Conservation (phyloP, 371 early-diverging fungal genomes). For the Mucor mucedo region DNA sequence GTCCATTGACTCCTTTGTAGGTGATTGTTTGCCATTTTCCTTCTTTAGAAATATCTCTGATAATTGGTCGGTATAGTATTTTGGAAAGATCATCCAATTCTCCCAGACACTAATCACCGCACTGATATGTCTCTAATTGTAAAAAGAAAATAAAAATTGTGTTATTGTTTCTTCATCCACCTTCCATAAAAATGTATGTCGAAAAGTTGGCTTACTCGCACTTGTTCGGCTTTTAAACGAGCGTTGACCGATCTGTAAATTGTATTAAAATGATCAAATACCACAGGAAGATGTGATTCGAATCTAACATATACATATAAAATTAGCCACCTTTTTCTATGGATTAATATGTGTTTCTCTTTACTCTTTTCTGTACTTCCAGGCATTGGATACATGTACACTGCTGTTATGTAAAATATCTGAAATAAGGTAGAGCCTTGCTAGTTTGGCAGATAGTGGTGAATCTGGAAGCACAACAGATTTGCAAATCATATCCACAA, state of each 20-base stretch:
- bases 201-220: constrained; percentile 51
- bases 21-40: constrained; percentile 11
- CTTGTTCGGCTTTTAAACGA: constrained; percentile 85
- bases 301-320: constrained; percentile 43
- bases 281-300: constrained; percentile 64
- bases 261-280: constrained; percentile 75
- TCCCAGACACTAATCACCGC: constrained; percentile 84
- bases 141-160: not conserved
- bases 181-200: too few relatives aligned
- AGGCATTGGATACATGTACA: constrained; percentile 81
- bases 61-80: constrained; percentile 64
- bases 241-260: constrained; percentile 73
- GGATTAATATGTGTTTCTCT: constrained; percentile 1
- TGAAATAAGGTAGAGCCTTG: constrained; percentile 80
- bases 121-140: constrained; percentile 58
- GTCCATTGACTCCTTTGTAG: constrained; percentile 16
- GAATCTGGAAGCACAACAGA: constrained; percentile 66
- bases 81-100: constrained; percentile 85
- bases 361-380: constrained; percentile 79
- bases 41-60: constrained; percentile 50
- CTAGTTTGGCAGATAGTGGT: constrained; percentile 70
- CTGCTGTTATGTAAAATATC: constrained; percentile 90
- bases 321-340: not conserved
- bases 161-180: too few relatives aligned
- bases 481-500: constrained; percentile 69